Base-by-base conservation (phyloP, 2,329 filamentous ascomycete genomes). In the Fusarium piperis region DNA sequence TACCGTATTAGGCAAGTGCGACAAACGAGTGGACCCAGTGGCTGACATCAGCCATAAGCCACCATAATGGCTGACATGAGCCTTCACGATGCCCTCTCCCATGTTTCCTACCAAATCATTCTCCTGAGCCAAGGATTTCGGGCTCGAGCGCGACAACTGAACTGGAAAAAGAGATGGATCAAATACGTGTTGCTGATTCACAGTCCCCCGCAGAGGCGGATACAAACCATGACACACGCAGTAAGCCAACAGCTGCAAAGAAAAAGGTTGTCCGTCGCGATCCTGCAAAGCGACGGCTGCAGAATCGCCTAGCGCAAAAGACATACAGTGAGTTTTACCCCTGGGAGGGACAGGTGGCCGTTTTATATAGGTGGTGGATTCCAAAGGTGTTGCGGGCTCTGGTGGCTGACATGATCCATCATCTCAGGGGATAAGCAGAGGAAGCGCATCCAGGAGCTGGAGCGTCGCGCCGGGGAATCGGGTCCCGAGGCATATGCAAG, bases 241-340 rank as follows among this genome's bases (percentile, higher is more conserved):
- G 41, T 35, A 65, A 59, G 33, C 39, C 55, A 26, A 20, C 56
- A 36, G 30, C 30, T 8, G 56, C 38, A 4, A 74, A 64, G 63
- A 74, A 67, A 28, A 68, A 68, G 46, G 62, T 55, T 9, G 62
- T 65, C 8, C 71, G 74, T 16, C 74, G 74, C 13, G 73, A 77
- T 48, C 75, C 74, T 3, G 77, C 73, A 41, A 77, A 76, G 36
- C 65, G 77, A 53, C 70, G 75, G 2, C 32, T 73, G 56, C 77
- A 78, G 57, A 78, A 78, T 30, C 77, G 75, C 16, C 59, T 71
- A 53, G 76, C 77, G 5, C 77, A 95, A 81, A 90, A 94, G 73
- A 81, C 83, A 7, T 82, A 79, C 61, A 81, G 85, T 85, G 69
- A 78, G 83, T 81, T 16, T 28, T 3, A 16, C 16, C 12, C 36